phyloP scores from a whole-genome alignment of 805 yeast species.

The Barnettozyma populi region DNA sequence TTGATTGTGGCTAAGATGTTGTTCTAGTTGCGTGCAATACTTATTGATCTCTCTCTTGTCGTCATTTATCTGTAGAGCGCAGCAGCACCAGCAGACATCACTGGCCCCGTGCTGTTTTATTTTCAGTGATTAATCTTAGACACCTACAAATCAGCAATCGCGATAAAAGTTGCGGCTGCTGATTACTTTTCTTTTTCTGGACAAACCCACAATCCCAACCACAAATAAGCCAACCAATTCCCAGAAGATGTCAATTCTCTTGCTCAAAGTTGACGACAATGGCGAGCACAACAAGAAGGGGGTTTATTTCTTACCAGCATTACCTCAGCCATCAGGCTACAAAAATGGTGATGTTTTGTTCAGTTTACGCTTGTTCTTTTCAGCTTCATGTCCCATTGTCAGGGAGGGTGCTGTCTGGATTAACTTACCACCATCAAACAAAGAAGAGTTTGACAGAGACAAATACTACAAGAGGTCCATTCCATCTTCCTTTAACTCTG shows the following conservation, averaged over 20 bases:
- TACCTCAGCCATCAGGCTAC: constrained; percentile 32
- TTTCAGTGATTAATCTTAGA: neutral
- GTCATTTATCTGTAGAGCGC: neutral
- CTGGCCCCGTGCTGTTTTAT: no score
- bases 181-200: neutral
- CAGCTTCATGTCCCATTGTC: constrained; percentile 70
- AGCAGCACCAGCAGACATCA: no score
- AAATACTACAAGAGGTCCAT: constrained; percentile 48
- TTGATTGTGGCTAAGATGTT: constrained; percentile 24
- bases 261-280: constrained; percentile 30
- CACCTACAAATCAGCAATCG: neutral
- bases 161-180: neutral
- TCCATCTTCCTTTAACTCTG: constrained; percentile 55
- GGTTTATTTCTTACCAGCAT: constrained; percentile 34
- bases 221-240: neutral
- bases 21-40: constrained; percentile 4
- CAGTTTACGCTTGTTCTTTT: constrained; percentile 54
- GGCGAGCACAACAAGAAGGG: constrained; percentile 34
- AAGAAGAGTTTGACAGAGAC: constrained; percentile 47
- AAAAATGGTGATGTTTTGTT: constrained; percentile 39
- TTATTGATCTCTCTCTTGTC: neutral
- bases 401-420: constrained; percentile 69
- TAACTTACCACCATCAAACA: constrained; percentile 53
- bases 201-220: neutral
- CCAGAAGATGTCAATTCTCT: constrained; percentile 25